These are phyloP conservation scores for Firmiana major DNA, from an alignment of 345 rosid species.

Conservation along the genomic window DNA sequence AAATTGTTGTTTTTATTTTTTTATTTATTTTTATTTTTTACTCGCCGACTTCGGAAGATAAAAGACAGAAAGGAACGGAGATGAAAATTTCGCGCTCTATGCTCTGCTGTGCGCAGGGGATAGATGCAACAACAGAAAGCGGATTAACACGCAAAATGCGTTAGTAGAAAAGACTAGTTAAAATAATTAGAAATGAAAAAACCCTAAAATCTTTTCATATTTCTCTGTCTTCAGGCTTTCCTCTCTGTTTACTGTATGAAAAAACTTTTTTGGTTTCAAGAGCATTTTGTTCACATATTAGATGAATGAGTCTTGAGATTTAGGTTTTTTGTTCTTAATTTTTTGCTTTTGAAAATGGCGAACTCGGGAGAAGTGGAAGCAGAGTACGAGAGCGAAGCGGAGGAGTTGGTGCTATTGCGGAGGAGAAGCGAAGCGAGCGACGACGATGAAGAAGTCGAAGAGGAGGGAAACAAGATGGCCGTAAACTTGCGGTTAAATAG, in stretches of 20 bases:
- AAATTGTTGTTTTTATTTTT: neutral
- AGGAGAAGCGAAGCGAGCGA: neutral
- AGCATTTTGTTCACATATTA: neutral
- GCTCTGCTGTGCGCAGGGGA: neutral
- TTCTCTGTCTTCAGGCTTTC: neutral
- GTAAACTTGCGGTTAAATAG: neutral
- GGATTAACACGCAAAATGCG: neutral
- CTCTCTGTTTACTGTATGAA: neutral
- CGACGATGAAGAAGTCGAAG: neutral
- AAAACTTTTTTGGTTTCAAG: neutral
- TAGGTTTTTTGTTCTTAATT: neutral
- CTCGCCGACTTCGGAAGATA: neutral
- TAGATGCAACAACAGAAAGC: neutral
- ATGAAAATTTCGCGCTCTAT: neutral
- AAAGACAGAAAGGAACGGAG: neutral
- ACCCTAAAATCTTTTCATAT: neutral
- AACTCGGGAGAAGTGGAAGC: neutral
- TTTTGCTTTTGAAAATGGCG: neutral
- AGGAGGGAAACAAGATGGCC: neutral
- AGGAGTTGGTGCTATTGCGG: neutral
- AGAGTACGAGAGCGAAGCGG: conserved; percentile 1
- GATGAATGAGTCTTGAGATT: neutral
- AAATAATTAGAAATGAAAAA: neutral
- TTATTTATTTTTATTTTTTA: neutral
- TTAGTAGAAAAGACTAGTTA: neutral